Evolutionary conservation across 768 basidiomycete genomes (phyloP).

Genomic region (Boletus tylopilopsis): DNA sequence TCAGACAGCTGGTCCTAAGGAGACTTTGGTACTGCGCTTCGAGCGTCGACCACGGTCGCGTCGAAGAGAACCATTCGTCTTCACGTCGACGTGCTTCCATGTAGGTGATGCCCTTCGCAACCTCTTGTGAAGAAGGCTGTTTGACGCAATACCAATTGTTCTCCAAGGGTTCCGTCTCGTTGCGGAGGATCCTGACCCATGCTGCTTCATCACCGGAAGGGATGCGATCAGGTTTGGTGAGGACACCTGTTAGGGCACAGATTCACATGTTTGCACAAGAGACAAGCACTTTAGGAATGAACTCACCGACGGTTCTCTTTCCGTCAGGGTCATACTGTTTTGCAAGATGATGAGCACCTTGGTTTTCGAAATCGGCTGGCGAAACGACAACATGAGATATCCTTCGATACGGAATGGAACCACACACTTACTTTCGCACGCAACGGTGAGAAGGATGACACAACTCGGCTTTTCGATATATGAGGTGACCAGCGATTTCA

Average conservation of each 20-base stretch:
- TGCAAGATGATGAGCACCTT: conserved; percentile 66
- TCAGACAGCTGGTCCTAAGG: conserved; percentile 54
- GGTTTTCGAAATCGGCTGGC: conserved; percentile 78
- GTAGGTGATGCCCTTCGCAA: conserved; percentile 42
- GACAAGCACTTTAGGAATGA: conserved; percentile 38
- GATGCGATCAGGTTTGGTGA: conserved; percentile 73
- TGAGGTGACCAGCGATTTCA: conserved; percentile 50
- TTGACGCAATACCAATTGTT: conserved; percentile 40
- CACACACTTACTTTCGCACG: conserved; percentile 32
- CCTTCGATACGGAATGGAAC: neutral
- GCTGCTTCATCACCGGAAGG: conserved; percentile 16
- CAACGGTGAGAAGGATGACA: conserved; percentile 65
- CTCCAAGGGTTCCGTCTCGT: conserved; percentile 37
- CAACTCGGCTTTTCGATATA: conserved; percentile 68
- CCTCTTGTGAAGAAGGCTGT: conserved; percentile 30
- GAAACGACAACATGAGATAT: conserved; percentile 34
- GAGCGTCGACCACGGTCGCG: conserved; percentile 51
- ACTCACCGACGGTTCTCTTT: conserved; percentile 61
- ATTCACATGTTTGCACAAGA: conserved; percentile 30
- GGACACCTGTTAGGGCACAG: conserved; percentile 12
- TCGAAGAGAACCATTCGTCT: conserved; percentile 51
- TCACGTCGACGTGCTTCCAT: conserved; percentile 55
- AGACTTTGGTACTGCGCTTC: conserved; percentile 47
- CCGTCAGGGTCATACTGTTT: conserved; percentile 59
- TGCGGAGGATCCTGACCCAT: conserved; percentile 57